Evolutionary conservation across 2,329 filamentous ascomycete species (phyloP).

Genomic region (Colletotrichum incanum): DNA sequence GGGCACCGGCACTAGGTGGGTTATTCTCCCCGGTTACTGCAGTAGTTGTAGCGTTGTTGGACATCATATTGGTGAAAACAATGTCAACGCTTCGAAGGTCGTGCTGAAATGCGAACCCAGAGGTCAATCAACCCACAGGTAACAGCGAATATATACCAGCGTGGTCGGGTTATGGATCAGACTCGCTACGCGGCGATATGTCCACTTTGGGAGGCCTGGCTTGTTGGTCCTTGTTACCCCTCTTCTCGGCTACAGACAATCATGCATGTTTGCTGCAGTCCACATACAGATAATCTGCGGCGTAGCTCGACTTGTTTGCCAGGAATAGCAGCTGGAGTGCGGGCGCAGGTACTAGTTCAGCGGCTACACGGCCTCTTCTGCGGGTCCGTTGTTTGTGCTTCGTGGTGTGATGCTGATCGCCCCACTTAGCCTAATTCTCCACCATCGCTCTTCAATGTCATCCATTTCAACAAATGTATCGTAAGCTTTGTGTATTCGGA

Average conservation of each 20-base stretch:
- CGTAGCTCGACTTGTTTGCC: neutral
- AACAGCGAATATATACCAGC: conserved; percentile 1
- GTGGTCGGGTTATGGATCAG: neutral
- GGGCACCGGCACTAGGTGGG: neutral
- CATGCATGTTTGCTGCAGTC: neutral
- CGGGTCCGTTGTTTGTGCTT: neutral
- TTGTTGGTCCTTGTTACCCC: conserved; percentile 3
- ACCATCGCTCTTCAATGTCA: neutral
- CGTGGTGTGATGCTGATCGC: neutral
- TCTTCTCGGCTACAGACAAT: conserved; percentile 6
- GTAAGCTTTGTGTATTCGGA: neutral
- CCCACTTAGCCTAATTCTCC: neutral
- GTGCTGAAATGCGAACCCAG: too few relatives aligned
- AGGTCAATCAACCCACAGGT: neutral
- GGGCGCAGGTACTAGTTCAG: too few relatives aligned
- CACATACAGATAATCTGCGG: neutral
- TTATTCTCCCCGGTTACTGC: neutral
- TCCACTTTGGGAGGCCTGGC: neutral
- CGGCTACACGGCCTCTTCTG: neutral
- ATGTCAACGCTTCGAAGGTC: rapidly evolving
- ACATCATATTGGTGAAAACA: neutral
- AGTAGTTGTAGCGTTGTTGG: neutral
- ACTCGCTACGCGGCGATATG: neutral
- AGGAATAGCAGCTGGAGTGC: neutral
- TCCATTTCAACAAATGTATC: neutral